These are phyloP conservation scores for Plasmodium fragile DNA, from an alignment of 169 alveolate species.

Conservation along the genomic window DNA sequence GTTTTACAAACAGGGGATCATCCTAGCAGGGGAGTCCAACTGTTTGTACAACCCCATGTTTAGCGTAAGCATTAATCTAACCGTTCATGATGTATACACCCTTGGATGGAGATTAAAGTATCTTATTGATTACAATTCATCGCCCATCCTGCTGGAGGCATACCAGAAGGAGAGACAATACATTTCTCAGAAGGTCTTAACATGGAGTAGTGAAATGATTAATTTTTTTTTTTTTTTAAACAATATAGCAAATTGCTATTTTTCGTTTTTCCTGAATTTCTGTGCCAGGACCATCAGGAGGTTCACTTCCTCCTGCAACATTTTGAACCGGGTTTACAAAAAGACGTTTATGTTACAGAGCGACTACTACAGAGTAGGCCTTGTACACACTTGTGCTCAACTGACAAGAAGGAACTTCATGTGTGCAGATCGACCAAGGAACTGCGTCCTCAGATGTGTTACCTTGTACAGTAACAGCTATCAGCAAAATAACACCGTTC, in stretches of 20 bases:
- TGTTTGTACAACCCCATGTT: slow-evolving; percentile 54
- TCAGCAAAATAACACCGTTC: slow-evolving; percentile 3
- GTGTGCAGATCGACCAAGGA: slow-evolving; percentile 42
- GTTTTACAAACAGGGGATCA: slow-evolving; percentile 2
- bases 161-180: slow-evolving; percentile 44
- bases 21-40: slow-evolving; percentile 51
- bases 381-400: neutral
- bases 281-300: neutral
- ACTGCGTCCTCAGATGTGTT: slow-evolving; percentile 27
- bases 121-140: neutral
- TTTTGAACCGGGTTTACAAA: slow-evolving; percentile 8
- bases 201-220: slow-evolving; percentile 40
- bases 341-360: slow-evolving; percentile 34
- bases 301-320: neutral
- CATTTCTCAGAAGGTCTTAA: slow-evolving; percentile 22
- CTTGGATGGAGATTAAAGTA: slow-evolving; percentile 46
- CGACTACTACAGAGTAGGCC: neutral
- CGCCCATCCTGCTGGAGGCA: slow-evolving; percentile 2
- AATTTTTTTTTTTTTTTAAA: slow-evolving; percentile 7
- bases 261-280: neutral
- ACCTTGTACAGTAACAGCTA: neutral
- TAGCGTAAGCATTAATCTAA: slow-evolving; percentile 27
- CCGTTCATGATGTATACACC: slow-evolving; percentile 33
- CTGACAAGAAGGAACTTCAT: neutral
- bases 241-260: neutral